A percentile compares a stretch with the other conserved stretches of the same genome.
phyloP scores from a whole-genome alignment of 495 filamentous ascomycete genomes.

The Bacidia rubella region DNA sequence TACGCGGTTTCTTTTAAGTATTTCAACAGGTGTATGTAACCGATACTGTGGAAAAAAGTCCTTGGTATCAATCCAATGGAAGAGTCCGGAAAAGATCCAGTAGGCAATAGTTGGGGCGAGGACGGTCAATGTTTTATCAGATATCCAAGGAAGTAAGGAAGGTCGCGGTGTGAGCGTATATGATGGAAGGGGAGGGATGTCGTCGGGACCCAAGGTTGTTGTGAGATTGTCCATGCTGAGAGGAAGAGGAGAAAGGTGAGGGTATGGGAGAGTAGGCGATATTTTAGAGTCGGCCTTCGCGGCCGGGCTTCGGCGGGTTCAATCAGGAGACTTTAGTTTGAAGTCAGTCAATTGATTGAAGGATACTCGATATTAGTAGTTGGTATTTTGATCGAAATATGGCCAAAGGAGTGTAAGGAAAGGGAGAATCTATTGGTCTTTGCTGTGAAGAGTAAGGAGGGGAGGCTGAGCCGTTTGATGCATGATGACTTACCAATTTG shows the following conservation, averaged over 20 bases:
- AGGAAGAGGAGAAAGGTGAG: background rate
- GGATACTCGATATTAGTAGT: background rate
- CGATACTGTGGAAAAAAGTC: constrained; percentile 69
- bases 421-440: background rate
- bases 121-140: constrained; percentile 55
- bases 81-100: constrained; percentile 61
- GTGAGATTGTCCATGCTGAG: constrained; percentile 9
- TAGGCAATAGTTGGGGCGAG: constrained; percentile 56
- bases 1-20: constrained; percentile 60
- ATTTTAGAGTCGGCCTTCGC: background rate
- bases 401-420: background rate
- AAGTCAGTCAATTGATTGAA: background rate
- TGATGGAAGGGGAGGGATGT: constrained; percentile 56
- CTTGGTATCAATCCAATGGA: constrained; percentile 60
- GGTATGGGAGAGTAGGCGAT: background rate
- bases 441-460: background rate
- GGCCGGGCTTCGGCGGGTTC: background rate
- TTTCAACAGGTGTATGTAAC: constrained; percentile 69
- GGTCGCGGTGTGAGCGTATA: constrained; percentile 48
- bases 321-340: background rate
- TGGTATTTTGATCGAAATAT: background rate
- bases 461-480: background rate
- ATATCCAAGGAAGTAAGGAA: constrained; percentile 51
- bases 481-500: background rate
- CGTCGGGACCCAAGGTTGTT: constrained; percentile 9